Conservation (phyloP, 2,329 filamentous ascomycete genomes). For the Fusarium incarnatum region DNA sequence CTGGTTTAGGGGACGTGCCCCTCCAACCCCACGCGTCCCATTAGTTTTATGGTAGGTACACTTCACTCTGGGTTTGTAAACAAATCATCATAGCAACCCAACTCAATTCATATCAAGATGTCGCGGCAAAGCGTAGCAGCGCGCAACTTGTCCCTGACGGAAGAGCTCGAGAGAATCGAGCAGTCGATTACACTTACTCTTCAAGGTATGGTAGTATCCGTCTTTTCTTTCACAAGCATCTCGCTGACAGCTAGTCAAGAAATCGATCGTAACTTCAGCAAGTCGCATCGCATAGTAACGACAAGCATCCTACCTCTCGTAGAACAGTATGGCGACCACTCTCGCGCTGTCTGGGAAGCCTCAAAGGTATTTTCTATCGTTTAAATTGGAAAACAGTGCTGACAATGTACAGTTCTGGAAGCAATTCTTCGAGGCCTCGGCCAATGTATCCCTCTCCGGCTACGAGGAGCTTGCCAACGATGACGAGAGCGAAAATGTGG, state of each 20-base stretch:
- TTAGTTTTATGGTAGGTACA: background rate
- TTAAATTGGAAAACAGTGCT: background rate
- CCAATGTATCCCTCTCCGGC: conserved; percentile 94
- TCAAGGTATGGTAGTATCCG: conserved; percentile 71
- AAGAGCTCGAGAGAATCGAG: conserved; percentile 95
- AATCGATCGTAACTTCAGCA: conserved; percentile 98
- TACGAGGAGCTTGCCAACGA: conserved; percentile 86
- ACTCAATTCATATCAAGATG: conserved; percentile 52
- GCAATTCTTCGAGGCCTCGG: conserved; percentile 98
- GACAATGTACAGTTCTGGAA: conserved; percentile 85
- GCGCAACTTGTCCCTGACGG: conserved; percentile 80
- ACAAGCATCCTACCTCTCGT: conserved; percentile 92
- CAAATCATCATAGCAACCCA: conserved; percentile 22
- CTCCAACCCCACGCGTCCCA: conserved; percentile 30
- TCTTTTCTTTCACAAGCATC: background rate
- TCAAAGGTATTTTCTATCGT: conserved; percentile 74
- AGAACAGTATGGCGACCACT: conserved; percentile 95
- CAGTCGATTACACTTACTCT: conserved; percentile 96
- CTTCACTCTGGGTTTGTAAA: conserved; percentile 5
- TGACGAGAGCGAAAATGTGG: conserved; percentile 65
- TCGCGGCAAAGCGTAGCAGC: conserved; percentile 61
- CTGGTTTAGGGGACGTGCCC: background rate
- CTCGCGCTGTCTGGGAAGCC: conserved; percentile 93
- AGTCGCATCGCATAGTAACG: conserved; percentile 95
- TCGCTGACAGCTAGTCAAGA: conserved; percentile 64